Percentiles rank a stretch among this genome's conserved stretches.
These are phyloP conservation scores for Amanita phalloides DNA, from an alignment of 768 basidiomycete genomes.

Conservation along the genomic window DNA sequence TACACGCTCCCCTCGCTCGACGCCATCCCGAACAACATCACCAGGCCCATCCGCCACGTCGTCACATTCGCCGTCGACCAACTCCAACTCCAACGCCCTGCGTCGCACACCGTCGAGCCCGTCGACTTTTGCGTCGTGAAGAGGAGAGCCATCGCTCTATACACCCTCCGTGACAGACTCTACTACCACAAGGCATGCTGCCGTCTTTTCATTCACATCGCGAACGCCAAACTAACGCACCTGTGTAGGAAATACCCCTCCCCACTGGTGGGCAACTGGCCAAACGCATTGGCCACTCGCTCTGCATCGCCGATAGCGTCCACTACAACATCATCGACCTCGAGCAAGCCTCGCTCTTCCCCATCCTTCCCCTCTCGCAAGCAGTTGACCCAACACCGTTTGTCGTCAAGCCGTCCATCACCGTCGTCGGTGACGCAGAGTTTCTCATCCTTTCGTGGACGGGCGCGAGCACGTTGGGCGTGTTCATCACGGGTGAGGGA, in stretches of 20 bases:
- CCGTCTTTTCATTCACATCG: neutral
- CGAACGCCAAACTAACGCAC: neutral
- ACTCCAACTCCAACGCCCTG: conserved; percentile 44
- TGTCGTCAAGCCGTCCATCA: conserved; percentile 58
- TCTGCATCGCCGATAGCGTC: conserved; percentile 68
- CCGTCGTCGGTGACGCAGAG: conserved; percentile 65
- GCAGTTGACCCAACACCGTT: conserved; percentile 28
- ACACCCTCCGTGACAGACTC: conserved; percentile 53
- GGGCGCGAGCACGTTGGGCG: conserved; percentile 67
- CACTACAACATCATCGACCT: conserved; percentile 76
- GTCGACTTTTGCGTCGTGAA: conserved; percentile 72
- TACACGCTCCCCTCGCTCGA: conserved; percentile 77
- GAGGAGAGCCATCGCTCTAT: conserved; percentile 50
- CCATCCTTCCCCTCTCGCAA: conserved; percentile 75
- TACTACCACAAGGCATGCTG: conserved; percentile 43
- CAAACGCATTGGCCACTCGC: conserved; percentile 44
- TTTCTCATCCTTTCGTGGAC: conserved; percentile 85
- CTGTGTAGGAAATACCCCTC: conserved; percentile 57
- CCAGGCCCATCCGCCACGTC: conserved; percentile 76
- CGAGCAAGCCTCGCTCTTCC: conserved; percentile 54
- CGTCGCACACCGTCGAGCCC: conserved; percentile 30
- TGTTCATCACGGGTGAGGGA: conserved; percentile 78
- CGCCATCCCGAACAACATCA: conserved; percentile 41
- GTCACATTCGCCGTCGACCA: conserved; percentile 79
- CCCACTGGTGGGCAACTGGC: conserved; percentile 31